Evolutionary conservation across 352 stramenopile species (phyloP), one percentile per base, ranked within the genome.

Genomic region (Stramenopiles sp.): DNA sequence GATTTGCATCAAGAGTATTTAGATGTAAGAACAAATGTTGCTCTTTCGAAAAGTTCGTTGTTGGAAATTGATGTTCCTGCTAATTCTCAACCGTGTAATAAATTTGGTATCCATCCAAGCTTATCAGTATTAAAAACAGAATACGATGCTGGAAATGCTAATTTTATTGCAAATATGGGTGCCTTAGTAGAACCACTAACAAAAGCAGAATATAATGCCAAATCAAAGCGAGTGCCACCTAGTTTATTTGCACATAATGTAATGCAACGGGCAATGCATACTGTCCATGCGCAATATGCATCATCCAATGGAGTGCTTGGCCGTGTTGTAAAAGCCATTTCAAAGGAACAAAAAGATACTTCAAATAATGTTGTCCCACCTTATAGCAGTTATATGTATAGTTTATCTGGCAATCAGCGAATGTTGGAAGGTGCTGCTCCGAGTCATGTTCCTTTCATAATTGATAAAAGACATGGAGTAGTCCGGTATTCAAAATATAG

Each of bases 221-320:
- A 87, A 65, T 84, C 83, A 13, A 80, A 80, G 73, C 79, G 84
- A 76, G 63, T 80, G 65, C 87, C 84, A 23, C 79, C 83, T 30
- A 80, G 86, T 74, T 63, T 90, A 27, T 87, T 86, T 78, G 84
- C 83, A 30, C 86, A 90, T 79, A 82, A 86, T 53, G 81, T 53
- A 7, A 84, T 86, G 82, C 77, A 83, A 69, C 7, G 79, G 30
- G 79, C 76, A 20, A 80, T 82, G 0, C 79, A 87, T 30, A 84
- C 63, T 43, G 73, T 89, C 32, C 82, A 90, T 74, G 80, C 84
- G 23, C 74, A 84, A 0, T 83, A 86, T 63, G 30, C 79, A 7
- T n/a, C 78, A 32, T 80, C 81, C 0, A 86, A 83, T 29, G 87
- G 88, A 77, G 74, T 92, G n/a, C 76, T 90, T 31, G 88, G 88